Evolutionary conservation across 2,329 filamentous ascomycete genomes (phyloP).

Genomic region (Cercospora sojina): DNA sequence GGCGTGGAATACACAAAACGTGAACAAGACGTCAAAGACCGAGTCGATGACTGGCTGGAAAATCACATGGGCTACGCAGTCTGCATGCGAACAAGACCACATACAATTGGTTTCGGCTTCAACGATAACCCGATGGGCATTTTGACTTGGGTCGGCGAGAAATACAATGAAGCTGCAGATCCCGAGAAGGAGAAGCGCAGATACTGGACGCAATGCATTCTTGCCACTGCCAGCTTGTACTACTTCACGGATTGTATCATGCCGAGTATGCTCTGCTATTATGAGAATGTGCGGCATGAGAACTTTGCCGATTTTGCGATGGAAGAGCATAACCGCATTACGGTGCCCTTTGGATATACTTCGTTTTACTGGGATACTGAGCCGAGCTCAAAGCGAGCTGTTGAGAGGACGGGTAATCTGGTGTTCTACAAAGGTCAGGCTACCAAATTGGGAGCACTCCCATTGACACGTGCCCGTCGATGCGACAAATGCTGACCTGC

Average conservation of each 20-base stretch:
- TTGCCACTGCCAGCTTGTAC: slow-evolving; percentile 39
- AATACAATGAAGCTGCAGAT: slow-evolving; percentile 43
- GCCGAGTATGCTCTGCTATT: slow-evolving; percentile 43
- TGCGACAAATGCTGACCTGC: not conserved
- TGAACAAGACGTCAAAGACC: slow-evolving; percentile 38
- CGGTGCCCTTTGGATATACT: slow-evolving; percentile 41
- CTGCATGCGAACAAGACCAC: slow-evolving; percentile 41
- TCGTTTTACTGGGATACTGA: slow-evolving; percentile 41
- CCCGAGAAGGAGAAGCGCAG: slow-evolving; percentile 38
- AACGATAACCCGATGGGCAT: slow-evolving; percentile 48
- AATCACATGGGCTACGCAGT: slow-evolving; percentile 45
- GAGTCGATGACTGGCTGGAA: slow-evolving; percentile 41
- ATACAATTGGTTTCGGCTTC: slow-evolving; percentile 46
- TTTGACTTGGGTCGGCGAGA: slow-evolving; percentile 47
- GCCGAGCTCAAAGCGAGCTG: slow-evolving; percentile 38
- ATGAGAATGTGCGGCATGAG: slow-evolving; percentile 43
- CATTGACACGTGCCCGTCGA: not conserved
- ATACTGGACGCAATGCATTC: slow-evolving; percentile 38
- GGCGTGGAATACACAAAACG: slow-evolving; percentile 35
- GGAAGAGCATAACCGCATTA: slow-evolving; percentile 40
- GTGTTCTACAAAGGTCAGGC: slow-evolving; percentile 37
- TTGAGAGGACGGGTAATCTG: slow-evolving; percentile 40
- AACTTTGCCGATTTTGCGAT: slow-evolving; percentile 41
- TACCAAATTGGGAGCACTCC: not conserved
- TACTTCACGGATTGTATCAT: slow-evolving; percentile 43